Base-by-base conservation (phyloP, 306 rosid species). In the Acmispon strigosus region DNA sequence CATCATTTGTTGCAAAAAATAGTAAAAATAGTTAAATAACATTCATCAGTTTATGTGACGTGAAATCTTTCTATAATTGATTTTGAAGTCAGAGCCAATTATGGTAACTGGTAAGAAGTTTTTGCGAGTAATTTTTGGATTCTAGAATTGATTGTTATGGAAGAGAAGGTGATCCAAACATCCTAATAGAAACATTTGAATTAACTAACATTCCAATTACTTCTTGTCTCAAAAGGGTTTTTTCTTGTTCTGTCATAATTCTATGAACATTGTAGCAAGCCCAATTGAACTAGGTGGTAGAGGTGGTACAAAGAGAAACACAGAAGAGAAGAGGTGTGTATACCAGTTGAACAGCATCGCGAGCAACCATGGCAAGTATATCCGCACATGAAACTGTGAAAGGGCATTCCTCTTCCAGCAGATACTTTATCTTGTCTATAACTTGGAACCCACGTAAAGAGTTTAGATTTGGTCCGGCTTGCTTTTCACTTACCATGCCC, bases 301-400 rank as follows among this genome's bases (percentile, higher is more conserved):
- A 51, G 44, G 12, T 41, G 70, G 1, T 2, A 22, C n/a, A n/a
- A n/a, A n/a, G n/a, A n/a, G n/a, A n/a, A n/a, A n/a, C n/a, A 22
- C 27, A 22, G 27, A 34, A 52, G 29, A 47, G 42, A 13, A 32
- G 66, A 11, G 19, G 37, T 39, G 43, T 3, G 76, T 22, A 13
- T 85, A 93, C 97, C 73, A 77, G 60, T 43, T 69, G 77, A 59
- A 90, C 96, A 1, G 97, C 80, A 63, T 93, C 98, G 18, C 97
- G 98, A 52, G 98, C 98, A 74, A 41, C 96, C 53, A 90, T 54
- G 61, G 98, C 88, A 29, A 93, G 83, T 19, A 90, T 83, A 61
- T 93, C 98, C 22, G 98, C 96, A 80, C 98, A 90, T 12, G 98
- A 93, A 57, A 93, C 92, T 0, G 89, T 88, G 12, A 32, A 12